Percentiles rank a stretch among this genome's conserved stretches.
Conservation (phyloP, 306 rosid species). For the Cicer judaicum region DNA sequence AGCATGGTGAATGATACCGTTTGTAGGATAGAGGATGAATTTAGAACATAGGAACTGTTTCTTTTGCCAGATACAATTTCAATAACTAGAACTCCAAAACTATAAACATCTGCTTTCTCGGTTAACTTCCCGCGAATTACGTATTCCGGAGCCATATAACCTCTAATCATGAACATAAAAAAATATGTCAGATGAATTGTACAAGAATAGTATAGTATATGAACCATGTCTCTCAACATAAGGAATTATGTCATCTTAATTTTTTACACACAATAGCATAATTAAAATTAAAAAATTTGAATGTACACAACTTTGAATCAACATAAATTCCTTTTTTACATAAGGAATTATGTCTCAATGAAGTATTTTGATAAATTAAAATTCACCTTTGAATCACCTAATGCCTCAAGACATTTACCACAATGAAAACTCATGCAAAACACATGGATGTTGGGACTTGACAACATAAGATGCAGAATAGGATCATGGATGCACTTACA, state of each 20-base stretch:
- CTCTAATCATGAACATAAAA: conserved; percentile 45
- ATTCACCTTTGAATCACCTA: too few species aligned
- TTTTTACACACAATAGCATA: neutral
- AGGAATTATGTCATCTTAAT: neutral
- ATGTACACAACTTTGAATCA: too few species aligned
- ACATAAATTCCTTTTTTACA: too few species aligned
- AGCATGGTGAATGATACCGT: conserved; percentile 23
- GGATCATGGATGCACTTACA: conserved; percentile 27
- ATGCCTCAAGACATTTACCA: too few species aligned
- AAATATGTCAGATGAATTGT: neutral
- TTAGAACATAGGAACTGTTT: conserved; percentile 44
- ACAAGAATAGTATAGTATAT: neutral
- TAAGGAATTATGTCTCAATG: too few species aligned
- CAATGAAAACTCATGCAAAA: neutral
- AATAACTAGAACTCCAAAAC: conserved; percentile 69
- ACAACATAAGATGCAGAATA: neutral
- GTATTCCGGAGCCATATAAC: conserved; percentile 89
- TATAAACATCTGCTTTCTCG: conserved; percentile 77
- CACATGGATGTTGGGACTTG: neutral
- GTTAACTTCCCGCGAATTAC: conserved; percentile 67
- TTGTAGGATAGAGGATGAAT: conserved; percentile 42
- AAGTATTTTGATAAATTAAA: too few species aligned
- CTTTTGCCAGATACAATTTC: conserved; percentile 68
- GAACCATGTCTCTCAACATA: neutral
- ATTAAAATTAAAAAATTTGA: too few species aligned